Percentiles rank a stretch among this genome's conserved stretches.
These are phyloP conservation scores for Salix purpurea DNA, from an alignment of 345 rosid genomes.

Conservation along the genomic window DNA sequence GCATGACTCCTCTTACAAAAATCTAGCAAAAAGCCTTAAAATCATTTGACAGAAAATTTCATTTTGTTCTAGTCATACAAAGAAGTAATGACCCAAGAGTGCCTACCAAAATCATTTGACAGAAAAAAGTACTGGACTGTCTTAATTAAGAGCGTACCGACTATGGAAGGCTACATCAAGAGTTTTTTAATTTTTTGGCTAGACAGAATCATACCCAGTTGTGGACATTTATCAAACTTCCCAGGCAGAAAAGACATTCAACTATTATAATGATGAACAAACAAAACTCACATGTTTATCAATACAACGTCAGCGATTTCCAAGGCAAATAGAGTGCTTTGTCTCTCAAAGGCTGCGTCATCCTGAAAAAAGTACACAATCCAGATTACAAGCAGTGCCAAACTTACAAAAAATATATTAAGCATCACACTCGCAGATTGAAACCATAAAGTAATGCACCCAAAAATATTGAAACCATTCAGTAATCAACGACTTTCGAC, in stretches of 20 bases:
- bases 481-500: too few relatives aligned
- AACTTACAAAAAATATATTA: background rate
- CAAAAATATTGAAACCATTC: too few relatives aligned
- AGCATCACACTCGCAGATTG: slow-evolving; percentile 23
- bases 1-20: too few relatives aligned
- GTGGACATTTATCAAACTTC: background rate
- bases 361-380: slow-evolving; percentile 44
- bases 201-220: background rate
- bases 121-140: background rate
- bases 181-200: too few relatives aligned
- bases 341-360: slow-evolving; percentile 77
- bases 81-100: background rate
- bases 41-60: too few relatives aligned
- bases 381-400: background rate
- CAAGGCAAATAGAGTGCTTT: slow-evolving; percentile 66
- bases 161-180: too few relatives aligned
- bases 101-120: background rate
- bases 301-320: slow-evolving; percentile 74
- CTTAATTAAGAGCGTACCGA: background rate
- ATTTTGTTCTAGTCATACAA: too few relatives aligned
- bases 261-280: background rate
- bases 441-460: too few relatives aligned
- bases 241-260: too few relatives aligned
- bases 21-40: too few relatives aligned
- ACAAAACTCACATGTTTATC: slow-evolving; percentile 60